These are phyloP conservation scores for Phytopythium vexans DNA, from an alignment of 352 stramenopile species.

Conservation along the genomic window DNA sequence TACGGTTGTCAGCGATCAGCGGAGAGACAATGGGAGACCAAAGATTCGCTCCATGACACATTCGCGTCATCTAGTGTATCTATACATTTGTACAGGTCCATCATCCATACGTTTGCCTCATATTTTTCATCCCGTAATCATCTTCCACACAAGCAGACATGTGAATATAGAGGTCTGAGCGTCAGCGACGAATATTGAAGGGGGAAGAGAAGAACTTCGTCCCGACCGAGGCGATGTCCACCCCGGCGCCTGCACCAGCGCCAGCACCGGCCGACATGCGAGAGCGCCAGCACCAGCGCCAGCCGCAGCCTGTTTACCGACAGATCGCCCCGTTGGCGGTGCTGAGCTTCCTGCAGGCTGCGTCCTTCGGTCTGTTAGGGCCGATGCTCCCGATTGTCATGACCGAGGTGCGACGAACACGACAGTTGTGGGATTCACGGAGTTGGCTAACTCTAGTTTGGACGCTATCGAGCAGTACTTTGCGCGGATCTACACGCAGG, in stretches of 20 bases:
- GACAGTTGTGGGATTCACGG: neutral
- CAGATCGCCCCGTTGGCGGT: conserved; percentile 39
- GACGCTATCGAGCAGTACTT: conserved; percentile 56
- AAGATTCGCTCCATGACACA: neutral
- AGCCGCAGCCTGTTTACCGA: conserved; percentile 13
- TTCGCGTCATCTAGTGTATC: neutral
- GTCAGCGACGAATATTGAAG: conserved; percentile 1
- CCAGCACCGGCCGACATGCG: neutral
- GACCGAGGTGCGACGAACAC: conserved; percentile 40
- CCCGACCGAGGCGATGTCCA: conserved; percentile 2
- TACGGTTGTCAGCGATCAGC: too few species aligned
- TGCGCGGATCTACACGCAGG: conserved; percentile 47
- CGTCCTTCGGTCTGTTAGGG: conserved; percentile 62
- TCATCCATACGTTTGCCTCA: neutral
- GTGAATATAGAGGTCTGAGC: too few species aligned
- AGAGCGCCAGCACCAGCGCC: neutral
- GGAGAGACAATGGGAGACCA: too few species aligned
- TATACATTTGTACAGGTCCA: neutral
- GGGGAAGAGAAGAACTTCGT: neutral
- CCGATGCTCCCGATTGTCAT: conserved; percentile 64
- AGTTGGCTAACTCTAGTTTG: neutral
- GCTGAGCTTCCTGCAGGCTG: conserved; percentile 43
- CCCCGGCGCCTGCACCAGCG: neutral
- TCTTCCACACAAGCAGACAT: too few species aligned
- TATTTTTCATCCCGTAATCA: neutral